Evolutionary conservation across 2,329 filamentous ascomycete species (phyloP), one percentile per base, ranked within the genome.

Genomic region (Scorias spongiosa): DNA sequence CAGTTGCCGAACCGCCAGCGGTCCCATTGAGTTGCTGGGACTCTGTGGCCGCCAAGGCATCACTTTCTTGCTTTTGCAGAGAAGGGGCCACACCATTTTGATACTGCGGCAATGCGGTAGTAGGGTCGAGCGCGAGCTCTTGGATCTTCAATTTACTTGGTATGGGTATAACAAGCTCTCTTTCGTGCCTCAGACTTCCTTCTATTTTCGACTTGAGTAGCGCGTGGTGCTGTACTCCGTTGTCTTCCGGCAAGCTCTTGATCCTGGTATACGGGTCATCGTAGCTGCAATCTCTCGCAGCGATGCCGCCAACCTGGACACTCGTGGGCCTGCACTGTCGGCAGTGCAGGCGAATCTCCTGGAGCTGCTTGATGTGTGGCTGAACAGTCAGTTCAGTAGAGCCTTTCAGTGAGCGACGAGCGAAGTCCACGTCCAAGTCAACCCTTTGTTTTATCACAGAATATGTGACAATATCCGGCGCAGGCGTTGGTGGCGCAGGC

Each of bases 391-490:
- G 82, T 52, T 88, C 81, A 8, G 84, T 85, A 49, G 76, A 81
- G 42, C 91, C 91, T 48, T 75, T 79, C 56, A 96, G 67, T 56
- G 72, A 75, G 63, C 80, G 81, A 43, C 75, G 76, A 50, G 75
- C 72, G 60, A 98, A 93, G 65, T 93, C 84, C 58, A 98, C 71
- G 55, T 96, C 88, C 47, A 98, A 71, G 55, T 87, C 81, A 41
- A 98, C 80, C 60, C 84, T 84, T 65, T 96, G 89, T 64, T 87
- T 81, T 44, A 85, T 72, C 46, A 96, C 68, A 40, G 69, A 68
- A 56, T 72, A 78, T 32, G 66, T 66, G 15, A 15, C 9, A 9
- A 9, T 42, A 62, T 58, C 46, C 53, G 55, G 18, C 34, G 54
- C 39, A 20, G 30, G 40, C 43, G 15, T 36, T 36, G 43, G 40